Evolutionary conservation across 164 flowering plant species (phyloP), one percentile per base, ranked within the genome.

Genomic region (Tetrastigma voinierianum): DNA sequence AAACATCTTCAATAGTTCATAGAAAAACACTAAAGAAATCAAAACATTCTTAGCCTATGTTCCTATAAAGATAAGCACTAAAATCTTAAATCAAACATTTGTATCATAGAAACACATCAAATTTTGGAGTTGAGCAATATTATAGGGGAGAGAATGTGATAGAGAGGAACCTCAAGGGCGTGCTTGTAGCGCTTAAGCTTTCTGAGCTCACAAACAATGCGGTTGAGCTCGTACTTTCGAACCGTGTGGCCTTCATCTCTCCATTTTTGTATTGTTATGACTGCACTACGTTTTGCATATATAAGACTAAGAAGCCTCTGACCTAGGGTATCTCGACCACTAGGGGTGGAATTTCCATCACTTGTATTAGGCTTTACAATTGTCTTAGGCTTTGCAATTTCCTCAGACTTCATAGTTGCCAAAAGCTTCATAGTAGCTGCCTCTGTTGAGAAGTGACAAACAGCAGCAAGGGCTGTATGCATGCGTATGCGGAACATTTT

Each of bases 201-300:
- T 16, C 97, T 84, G 6, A 91, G 89, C 84, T 87, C 91, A 3
- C 97, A 77, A 20, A 90, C 90, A n/a, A 85, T 75, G 49, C 91
- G 88, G 59, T 83, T 83, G 76, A 93, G 88, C 74, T 88, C 87
- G 73, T 87, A 93, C 70, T 91, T 93, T 18, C 83, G 88, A n/a
- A 82, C 83, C 0, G 62, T 10, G 51, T 74, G 81, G 11, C 97
- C 97, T 69, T 93, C 87, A 55, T 91, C 91, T 20, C 71, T 76
- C 98, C 98, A 93, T 71, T 88, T 83, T 23, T 75, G 56, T 10
- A 93, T 76, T 13, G 87, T 53, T 15, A 82, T 55, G 1, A 80
- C 87, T 6, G 97, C 93, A 65, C 95, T 93, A 18, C 90, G 85
- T 67, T 87, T 91, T 8, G 90, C 65, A 66, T 73, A 80, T 46